A percentile compares a stretch with the other conserved stretches of the same genome.
Evolutionary conservation across 805 yeast species (phyloP).

Genomic region (Maudiozyma turicensis): DNA sequence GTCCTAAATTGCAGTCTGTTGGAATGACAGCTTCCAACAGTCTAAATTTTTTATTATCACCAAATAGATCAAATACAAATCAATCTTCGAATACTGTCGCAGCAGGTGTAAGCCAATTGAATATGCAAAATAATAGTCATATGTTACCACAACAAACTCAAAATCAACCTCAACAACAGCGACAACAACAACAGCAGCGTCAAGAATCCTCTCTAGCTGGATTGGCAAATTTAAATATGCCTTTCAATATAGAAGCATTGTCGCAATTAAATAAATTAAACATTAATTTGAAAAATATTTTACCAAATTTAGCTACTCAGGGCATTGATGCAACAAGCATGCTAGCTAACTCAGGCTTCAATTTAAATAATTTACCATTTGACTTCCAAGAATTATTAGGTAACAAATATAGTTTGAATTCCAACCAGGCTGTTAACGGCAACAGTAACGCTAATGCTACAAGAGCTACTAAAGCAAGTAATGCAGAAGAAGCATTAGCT

Average conservation of each 20-base stretch:
- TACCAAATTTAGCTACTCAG: constrained; percentile 3
- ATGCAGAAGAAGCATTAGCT: constrained; percentile 27
- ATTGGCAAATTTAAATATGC: neutral
- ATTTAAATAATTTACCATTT: constrained; percentile 23
- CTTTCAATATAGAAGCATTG: constrained; percentile 5
- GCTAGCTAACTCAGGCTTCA: constrained; percentile 7
- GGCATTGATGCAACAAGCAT: constrained; percentile 6
- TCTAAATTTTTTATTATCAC: constrained; percentile 8
- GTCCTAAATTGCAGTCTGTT: constrained; percentile 7
- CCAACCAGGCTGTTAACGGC: neutral
- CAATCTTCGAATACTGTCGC: neutral
- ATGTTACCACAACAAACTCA: neutral
- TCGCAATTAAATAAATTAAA: constrained; percentile 10
- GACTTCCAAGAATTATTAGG: constrained; percentile 25
- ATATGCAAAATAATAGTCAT: neutral
- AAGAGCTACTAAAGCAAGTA: constrained; percentile 17
- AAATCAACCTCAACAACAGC: neutral
- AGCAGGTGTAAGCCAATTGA: neutral
- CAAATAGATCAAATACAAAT: constrained; percentile 4
- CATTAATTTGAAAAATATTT: constrained; percentile 7
- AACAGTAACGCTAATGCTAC: constrained; percentile 6
- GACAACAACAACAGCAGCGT: neutral
- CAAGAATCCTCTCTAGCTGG: neutral
- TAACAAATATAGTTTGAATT: constrained; percentile 6
- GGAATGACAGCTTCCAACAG: constrained; percentile 9